Evolutionary conservation across 345 rosid species (phyloP).

Genomic region (Eutrema heterophyllum): DNA sequence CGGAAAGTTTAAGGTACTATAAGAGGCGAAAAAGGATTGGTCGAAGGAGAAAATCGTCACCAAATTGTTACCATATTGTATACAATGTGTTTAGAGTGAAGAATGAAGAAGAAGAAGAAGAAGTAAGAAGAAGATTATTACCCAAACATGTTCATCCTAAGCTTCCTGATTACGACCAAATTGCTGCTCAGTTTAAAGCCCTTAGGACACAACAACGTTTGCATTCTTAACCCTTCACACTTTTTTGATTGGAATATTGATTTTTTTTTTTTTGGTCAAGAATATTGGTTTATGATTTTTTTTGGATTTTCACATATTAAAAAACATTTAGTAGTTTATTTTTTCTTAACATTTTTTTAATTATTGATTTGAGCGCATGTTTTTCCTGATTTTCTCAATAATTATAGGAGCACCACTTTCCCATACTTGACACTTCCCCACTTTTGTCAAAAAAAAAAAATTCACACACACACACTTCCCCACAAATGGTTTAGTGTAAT

Average conservation of each 20-base stretch:
- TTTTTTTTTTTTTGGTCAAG: neutral
- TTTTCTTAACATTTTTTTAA: neutral
- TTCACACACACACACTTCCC: too few relatives aligned
- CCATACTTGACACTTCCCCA: neutral
- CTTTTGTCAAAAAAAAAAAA: too few relatives aligned
- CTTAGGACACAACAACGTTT: slow-evolving; percentile 15
- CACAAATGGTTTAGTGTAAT: too few relatives aligned
- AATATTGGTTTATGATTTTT: neutral
- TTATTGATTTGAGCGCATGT: neutral
- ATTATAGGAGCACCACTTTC: neutral
- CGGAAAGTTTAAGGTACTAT: slow-evolving; percentile 17
- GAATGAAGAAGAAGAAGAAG: slow-evolving; percentile 19
- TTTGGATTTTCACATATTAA: neutral
- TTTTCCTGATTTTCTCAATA: neutral
- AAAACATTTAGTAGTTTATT: neutral
- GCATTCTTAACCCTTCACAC: neutral
- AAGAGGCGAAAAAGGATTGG: neutral
- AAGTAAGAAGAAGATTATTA: neutral
- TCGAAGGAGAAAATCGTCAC: slow-evolving; percentile 11
- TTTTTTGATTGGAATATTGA: neutral
- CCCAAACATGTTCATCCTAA: slow-evolving; percentile 81
- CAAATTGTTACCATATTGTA: slow-evolving; percentile 22
- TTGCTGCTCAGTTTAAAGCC: slow-evolving; percentile 51
- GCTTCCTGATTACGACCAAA: slow-evolving; percentile 81
- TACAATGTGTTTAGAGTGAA: slow-evolving; percentile 29